Base-by-base conservation (phyloP, 2,329 filamentous ascomycete species). In the Xylaria sp. region DNA sequence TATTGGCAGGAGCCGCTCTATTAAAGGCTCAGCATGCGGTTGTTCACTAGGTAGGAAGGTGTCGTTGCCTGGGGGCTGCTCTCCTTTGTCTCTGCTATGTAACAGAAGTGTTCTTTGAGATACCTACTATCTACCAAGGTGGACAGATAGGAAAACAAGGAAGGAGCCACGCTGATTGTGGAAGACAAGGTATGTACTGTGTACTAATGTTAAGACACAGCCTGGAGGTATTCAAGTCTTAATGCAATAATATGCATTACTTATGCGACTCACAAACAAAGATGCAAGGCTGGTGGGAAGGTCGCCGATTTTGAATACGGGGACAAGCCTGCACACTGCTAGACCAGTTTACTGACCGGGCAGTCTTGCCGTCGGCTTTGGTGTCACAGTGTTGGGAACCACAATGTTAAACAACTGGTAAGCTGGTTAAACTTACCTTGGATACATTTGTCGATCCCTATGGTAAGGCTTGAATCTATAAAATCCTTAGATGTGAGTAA, bases 1-100 rank as follows among this genome's bases (percentile, higher is more conserved):
- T 35, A 35, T 35, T 35, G 35, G 35, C 25, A 12, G n/a, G 10
- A 51, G 16, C 25, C 18, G 27, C 48, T 51, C 21, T 51, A 25
- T 27, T 10, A 18, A 23, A 37, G 10, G 35, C 51, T 13, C 23
- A 37, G 10, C 5, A 16, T 29, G 37, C 29, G 27, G 27, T 23
- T 44, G 55, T 12, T 58, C 37, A 58, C 21, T 40, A 9, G 35
- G 32, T 21, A 16, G 25, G 60, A 62, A 54, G 48, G 48, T 23
- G 35, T 35, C 6, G 48, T 21, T 61, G 59, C 47, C 40, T 18
- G 37, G 18, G 23, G 12, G 10, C 6, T 44, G 40, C 18, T 44
- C 8, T 35, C 8, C 32, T 35, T 9, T 35, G 32, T 10, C n/a
- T n/a, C n/a, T n/a, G 10, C 3, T 35, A 35, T 9, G 32, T 10